Evolutionary conservation across 495 filamentous ascomycete species (phyloP), one percentile per base, ranked within the genome.

Genomic region (Penicillium angulare): DNA sequence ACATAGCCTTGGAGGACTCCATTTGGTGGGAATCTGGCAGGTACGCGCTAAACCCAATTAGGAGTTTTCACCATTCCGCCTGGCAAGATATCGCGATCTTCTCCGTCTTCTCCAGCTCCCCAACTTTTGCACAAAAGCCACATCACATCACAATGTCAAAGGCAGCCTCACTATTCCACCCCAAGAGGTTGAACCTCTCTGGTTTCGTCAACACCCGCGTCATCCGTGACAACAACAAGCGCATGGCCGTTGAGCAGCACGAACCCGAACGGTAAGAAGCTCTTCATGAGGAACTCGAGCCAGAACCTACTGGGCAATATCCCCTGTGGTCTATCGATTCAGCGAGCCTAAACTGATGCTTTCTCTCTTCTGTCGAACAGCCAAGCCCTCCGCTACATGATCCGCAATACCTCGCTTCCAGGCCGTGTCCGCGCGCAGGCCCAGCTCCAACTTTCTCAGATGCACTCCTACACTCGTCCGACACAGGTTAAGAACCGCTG

Each of bases 401-500:
- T 95, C 69, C 89, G 87, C 66, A 98, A 98, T 70, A 92, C 91
- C 21, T 85, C 81, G 8, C 86, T 98, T 16, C 85, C 91, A 6
- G 75, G 81, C 41, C 84, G 92, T 55, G 83, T 83, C 20, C 85
- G 93, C 54, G 90, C 88, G 46, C 86, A 90, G 65, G 93, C 95
- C 32, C 92, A 97, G 74, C 78, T 98, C 22, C 84, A 97, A 70
- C 80, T 98, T 43, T 84, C 88, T 8, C 84, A 91, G 71, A 97
- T 97, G 95, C 89, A 96, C 71, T 78, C 80, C 77, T 96, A 96
- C 69, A 97, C 95, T 12, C 80, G 90, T 39, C 81, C 87, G 21
- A 97, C 93, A 43, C 90, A 96, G 74, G 91, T 98, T 65, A 84
- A 85, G 68, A 97, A 96, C 67, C 78, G 93, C 45, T 97, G 95